Percentiles rank a stretch among this genome's conserved stretches.
Evolutionary conservation across 1,284 basidiomycete genomes (phyloP).

Genomic region (Caloboletus inedulis): DNA sequence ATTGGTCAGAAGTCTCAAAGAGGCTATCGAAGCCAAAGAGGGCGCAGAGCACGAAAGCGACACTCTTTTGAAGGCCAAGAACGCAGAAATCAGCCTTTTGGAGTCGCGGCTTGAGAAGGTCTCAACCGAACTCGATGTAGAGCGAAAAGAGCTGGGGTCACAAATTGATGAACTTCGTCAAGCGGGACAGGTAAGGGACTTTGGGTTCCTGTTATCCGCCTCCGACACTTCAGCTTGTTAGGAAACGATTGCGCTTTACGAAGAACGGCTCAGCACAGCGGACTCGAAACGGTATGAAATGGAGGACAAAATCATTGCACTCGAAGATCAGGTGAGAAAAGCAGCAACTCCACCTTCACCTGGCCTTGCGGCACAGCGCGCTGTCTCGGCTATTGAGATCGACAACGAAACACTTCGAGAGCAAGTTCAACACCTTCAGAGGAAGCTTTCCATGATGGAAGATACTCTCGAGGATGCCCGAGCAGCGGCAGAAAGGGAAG

Average conservation of each 20-base stretch:
- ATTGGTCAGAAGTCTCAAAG: conserved; percentile 48
- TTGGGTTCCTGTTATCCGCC: conserved; percentile 4
- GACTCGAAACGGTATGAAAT: conserved; percentile 77
- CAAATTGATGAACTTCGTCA: conserved; percentile 80
- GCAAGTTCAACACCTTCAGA: conserved; percentile 82
- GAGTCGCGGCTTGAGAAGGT: conserved; percentile 48
- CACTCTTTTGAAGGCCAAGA: conserved; percentile 49
- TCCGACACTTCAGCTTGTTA: conserved; percentile 30
- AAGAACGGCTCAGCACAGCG: conserved; percentile 74
- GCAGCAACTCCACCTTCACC: conserved; percentile 39
- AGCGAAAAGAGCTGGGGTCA: conserved; percentile 58
- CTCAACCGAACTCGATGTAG: conserved; percentile 56
- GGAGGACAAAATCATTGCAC: conserved; percentile 61
- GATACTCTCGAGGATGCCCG: conserved; percentile 83
- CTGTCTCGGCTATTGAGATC: conserved; percentile 73
- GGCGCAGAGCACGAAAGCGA: conserved; percentile 51
- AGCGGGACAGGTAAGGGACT: conserved; percentile 71
- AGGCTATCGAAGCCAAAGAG: conserved; percentile 51
- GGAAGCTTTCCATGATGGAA: conserved; percentile 73
- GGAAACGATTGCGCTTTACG: conserved; percentile 92
- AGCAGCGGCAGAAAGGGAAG: conserved; percentile 70
- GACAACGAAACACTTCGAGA: conserved; percentile 91
- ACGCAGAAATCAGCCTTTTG: conserved; percentile 53
- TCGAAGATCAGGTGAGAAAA: conserved; percentile 55
- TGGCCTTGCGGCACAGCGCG: conserved; percentile 37